A percentile compares a stretch with the other conserved stretches of the same genome.
These are phyloP conservation scores for Picochlorum sp. DNA, from an alignment of 139 green algal species.

Conservation along the genomic window DNA sequence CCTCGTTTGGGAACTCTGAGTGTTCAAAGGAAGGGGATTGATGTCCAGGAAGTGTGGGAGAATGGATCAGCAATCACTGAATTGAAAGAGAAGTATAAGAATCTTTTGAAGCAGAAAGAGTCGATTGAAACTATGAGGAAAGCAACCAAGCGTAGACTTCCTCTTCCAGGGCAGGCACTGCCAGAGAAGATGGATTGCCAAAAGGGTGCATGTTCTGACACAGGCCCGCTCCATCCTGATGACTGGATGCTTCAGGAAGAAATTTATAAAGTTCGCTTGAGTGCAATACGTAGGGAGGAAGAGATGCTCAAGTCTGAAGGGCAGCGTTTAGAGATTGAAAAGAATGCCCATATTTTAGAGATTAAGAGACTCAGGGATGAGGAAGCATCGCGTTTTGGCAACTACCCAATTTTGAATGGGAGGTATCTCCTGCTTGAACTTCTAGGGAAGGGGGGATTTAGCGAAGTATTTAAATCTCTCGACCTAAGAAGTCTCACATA, in stretches of 20 bases:
- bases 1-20: conserved; percentile 31
- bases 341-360: conserved; percentile 56
- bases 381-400: conserved; percentile 63
- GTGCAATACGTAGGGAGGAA: conserved; percentile 68
- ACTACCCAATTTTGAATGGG: conserved; percentile 43
- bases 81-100: conserved; percentile 25
- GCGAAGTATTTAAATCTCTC: conserved; percentile 80
- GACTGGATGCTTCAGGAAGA: conserved; percentile 53
- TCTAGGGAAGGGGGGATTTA: conserved; percentile 90
- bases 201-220: not conserved
- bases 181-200: not conserved
- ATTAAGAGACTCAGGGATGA: conserved; percentile 72
- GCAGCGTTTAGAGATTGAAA: conserved; percentile 64
- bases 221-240: conserved; percentile 22
- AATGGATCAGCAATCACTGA: conserved; percentile 64
- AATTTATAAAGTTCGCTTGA: conserved; percentile 66
- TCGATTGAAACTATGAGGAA: conserved; percentile 63
- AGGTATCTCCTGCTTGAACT: conserved; percentile 79
- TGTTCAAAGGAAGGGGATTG: conserved; percentile 24
- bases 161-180: conserved; percentile 35
- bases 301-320: conserved; percentile 55
- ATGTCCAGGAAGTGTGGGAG: conserved; percentile 61
- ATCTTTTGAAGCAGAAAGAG: conserved; percentile 40
- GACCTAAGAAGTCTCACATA: conserved; percentile 51
- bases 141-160: conserved; percentile 42